phyloP scores from a whole-genome alignment of 495 filamentous ascomycete genomes.

The Pyronema domesticum region DNA sequence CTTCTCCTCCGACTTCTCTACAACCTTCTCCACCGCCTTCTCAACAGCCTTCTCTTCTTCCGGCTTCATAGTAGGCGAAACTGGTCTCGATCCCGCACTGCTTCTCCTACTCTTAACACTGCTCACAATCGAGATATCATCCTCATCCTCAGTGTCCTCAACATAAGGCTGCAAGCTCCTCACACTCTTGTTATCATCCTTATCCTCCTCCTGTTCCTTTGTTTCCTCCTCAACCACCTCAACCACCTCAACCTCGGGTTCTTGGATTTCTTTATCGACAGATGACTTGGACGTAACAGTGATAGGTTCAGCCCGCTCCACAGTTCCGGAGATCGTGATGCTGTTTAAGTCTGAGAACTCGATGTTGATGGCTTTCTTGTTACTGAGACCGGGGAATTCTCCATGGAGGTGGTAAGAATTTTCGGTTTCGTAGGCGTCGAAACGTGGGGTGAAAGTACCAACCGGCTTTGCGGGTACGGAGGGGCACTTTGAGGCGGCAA shows the following conservation, averaged over 20 bases:
- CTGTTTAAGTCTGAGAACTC: constrained; percentile 71
- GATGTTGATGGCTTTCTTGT: constrained; percentile 55
- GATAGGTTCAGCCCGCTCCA: constrained; percentile 28
- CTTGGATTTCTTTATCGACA: constrained; percentile 7
- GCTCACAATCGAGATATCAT: constrained; percentile 26
- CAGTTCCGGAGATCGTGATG: constrained; percentile 52
- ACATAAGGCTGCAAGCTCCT: constrained; percentile 25
- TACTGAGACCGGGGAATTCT: constrained; percentile 61
- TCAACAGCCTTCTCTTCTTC: constrained; percentile 17
- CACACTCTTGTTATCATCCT: constrained; percentile 2
- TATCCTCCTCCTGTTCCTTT: constrained; percentile 4
- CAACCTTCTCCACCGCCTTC: constrained; percentile 13
- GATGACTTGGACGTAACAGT: constrained; percentile 20
- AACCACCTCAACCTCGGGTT: neutral
- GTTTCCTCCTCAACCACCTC: neutral
- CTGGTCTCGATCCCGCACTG: neutral
- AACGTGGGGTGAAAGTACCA: constrained; percentile 46
- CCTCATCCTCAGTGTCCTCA: constrained; percentile 24
- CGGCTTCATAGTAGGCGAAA: constrained; percentile 17
- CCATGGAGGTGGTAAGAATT: constrained; percentile 64
- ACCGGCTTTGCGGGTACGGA: neutral
- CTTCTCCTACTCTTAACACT: constrained; percentile 27
- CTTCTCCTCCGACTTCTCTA: constrained; percentile 22
- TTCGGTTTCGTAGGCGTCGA: constrained; percentile 61
- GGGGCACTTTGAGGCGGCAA: neutral